Base-by-base conservation (phyloP, 768 basidiomycete genomes). In the Naganishia friedmannii region DNA sequence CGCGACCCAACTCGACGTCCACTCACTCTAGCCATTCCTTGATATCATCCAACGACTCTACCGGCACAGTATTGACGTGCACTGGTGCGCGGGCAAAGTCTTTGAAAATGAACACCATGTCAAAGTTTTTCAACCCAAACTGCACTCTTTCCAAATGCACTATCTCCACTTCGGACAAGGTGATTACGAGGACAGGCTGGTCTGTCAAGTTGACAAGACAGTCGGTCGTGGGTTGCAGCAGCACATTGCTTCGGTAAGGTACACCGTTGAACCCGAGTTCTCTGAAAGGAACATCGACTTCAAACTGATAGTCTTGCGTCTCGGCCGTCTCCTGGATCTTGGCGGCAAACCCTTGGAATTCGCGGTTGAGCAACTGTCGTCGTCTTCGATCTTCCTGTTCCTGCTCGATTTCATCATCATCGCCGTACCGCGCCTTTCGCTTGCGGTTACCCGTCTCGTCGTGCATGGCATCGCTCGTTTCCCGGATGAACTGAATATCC, bases 361-460 rank as follows among this genome's bases (percentile, higher is more conserved):
- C 92, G 78, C 89, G 92, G 84, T 99, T 98, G 45, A 96, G 84
- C 81, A 89, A 84, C 65, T 90, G 90, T 65, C 93, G 84, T 34
- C 93, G 88, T 82, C 90, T 92, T 60, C 94, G 85, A 80, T 99
- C 96, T 79, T 93, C 92, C 78, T 98, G 95, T 78, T 98, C 96
- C 83, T 95, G 90, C 83, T 98, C 94, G 71, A 98, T 93, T 82
- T 98, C 96, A 78, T 99, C 96, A 80, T 99, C 96, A 77, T 98
- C 96, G 32, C 93, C 93, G 77, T 97, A 97, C 67, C 95, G 87
- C 76, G 93, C 91, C 81, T 96, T 93, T 67, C 95, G 87, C 82
- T 98, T 98, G 74, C 94, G 87, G 76, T 98, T 98, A n/a, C 96
- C 96, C 0, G 96, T 98, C 81, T 99, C 96, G 77, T 99, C 96